These are phyloP conservation scores for Pseudomonodictys pantanalensis DNA, from an alignment of 495 filamentous ascomycete species.

Conservation along the genomic window DNA sequence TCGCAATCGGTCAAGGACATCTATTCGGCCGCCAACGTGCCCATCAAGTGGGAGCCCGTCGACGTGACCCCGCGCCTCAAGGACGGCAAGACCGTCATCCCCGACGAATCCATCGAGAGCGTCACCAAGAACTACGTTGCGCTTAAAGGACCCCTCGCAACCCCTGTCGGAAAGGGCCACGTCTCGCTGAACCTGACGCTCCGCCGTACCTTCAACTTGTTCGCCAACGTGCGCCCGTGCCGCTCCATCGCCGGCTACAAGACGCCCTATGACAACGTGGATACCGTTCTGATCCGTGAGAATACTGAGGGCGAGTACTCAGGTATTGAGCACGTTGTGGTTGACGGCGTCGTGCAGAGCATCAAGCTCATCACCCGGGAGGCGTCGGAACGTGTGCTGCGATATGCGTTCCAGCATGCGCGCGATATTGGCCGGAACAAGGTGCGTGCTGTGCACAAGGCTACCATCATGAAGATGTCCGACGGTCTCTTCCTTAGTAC, in stretches of 20 bases:
- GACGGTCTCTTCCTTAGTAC: slow-evolving; percentile 94
- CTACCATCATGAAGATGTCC: slow-evolving; percentile 99
- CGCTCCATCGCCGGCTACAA: slow-evolving; percentile 95
- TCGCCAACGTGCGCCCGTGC: slow-evolving; percentile 97
- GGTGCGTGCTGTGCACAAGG: slow-evolving; percentile 58
- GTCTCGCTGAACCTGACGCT: slow-evolving; percentile 98
- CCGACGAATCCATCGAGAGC: slow-evolving; percentile 83
- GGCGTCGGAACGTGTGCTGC: slow-evolving; percentile 88
- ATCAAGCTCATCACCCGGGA: slow-evolving; percentile 98
- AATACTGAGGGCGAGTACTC: slow-evolving; percentile 99
- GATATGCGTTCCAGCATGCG: slow-evolving; percentile 97
- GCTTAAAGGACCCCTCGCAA: slow-evolving; percentile 95
- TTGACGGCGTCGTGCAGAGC: slow-evolving; percentile 96
- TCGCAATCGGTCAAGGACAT: slow-evolving; percentile 97
- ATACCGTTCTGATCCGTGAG: slow-evolving; percentile 97
- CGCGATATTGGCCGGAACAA: slow-evolving; percentile 86
- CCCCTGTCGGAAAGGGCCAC: slow-evolving; percentile 96
- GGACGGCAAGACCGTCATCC: slow-evolving; percentile 89
- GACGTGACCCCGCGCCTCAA: slow-evolving; percentile 91
- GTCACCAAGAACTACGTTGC: slow-evolving; percentile 91
- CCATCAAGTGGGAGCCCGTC: slow-evolving; percentile 94
- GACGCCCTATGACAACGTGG: slow-evolving; percentile 96
- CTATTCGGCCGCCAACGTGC: slow-evolving; percentile 89
- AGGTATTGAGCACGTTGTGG: slow-evolving; percentile 97
- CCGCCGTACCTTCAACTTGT: slow-evolving; percentile 98